Evolutionary conservation across 805 yeast species (phyloP).

Genomic region (Saccharomycopsis sp.): DNA sequence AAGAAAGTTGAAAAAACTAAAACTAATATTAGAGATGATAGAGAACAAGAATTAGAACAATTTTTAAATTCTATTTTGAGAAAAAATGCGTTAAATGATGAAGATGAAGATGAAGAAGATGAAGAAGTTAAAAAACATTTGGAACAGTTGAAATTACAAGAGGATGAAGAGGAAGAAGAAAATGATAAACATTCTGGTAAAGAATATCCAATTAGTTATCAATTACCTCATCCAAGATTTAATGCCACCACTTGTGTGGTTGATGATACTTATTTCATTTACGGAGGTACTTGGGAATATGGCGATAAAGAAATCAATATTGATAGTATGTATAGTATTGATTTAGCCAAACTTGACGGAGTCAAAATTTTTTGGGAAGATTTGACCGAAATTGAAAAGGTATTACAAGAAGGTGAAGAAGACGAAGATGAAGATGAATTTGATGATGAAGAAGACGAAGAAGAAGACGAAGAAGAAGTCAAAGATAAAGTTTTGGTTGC

Average conservation of each 20-base stretch:
- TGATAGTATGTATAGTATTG: slow-evolving; percentile 80
- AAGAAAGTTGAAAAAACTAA: slow-evolving; percentile 41
- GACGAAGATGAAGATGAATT: slow-evolving; percentile 57
- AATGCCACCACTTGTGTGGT: slow-evolving; percentile 78
- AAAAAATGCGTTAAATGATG: slow-evolving; percentile 60
- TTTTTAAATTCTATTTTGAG: slow-evolving; percentile 64
- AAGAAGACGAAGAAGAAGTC: slow-evolving; percentile 31
- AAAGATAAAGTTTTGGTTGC: slow-evolving; percentile 33
- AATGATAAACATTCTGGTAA: slow-evolving; percentile 27
- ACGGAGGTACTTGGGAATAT: slow-evolving; percentile 83
- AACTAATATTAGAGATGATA: slow-evolving; percentile 29
- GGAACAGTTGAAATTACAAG: slow-evolving; percentile 29
- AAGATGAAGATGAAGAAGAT: slow-evolving; percentile 32
- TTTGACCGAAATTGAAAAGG: slow-evolving; percentile 41
- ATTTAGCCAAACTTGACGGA: slow-evolving; percentile 80
- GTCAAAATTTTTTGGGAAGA: slow-evolving; percentile 88
- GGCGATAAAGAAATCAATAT: slow-evolving; percentile 80
- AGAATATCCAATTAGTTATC: slow-evolving; percentile 46
- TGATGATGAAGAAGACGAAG: slow-evolving; percentile 58
- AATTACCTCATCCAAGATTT: slow-evolving; percentile 81
- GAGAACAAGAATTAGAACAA: slow-evolving; percentile 76
- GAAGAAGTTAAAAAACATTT: slow-evolving; percentile 28
- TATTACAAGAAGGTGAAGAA: slow-evolving; percentile 47
- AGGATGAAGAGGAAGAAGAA: slow-evolving; percentile 23
- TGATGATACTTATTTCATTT: slow-evolving; percentile 74